Conservation (phyloP, 116 monocot genomes). For the Papilionanthe hybrid region DNA sequence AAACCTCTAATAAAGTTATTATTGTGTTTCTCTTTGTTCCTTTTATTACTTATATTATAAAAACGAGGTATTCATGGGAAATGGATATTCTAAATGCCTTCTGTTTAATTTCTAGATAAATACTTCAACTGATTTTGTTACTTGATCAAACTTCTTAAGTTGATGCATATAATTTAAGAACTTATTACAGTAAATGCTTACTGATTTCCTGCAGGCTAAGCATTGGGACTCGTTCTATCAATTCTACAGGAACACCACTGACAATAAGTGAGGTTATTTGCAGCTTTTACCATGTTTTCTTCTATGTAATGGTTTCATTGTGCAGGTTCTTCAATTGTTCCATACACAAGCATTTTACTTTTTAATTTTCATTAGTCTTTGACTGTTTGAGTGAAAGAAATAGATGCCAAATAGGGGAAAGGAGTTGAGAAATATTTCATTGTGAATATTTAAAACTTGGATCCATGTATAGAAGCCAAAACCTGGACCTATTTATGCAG, state of each 20-base stretch:
- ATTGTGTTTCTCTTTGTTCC: neutral
- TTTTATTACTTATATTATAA: neutral
- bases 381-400: neutral
- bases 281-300: constrained; percentile 7
- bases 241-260: constrained; percentile 95
- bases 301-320: constrained; percentile 6
- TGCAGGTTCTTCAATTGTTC: neutral
- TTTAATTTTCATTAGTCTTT: neutral
- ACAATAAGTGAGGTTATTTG: constrained; percentile 63
- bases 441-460: no score
- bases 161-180: neutral
- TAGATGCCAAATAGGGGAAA: no score
- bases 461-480: no score
- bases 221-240: constrained; percentile 96
- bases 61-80: neutral
- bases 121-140: neutral
- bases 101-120: neutral
- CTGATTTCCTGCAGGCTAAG: constrained; percentile 39
- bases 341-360: neutral
- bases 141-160: neutral
- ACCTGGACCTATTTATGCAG: no score
- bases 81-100: neutral
- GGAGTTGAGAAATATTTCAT: no score
- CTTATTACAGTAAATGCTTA: constrained; percentile 13
- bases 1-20: neutral